A percentile compares a stretch with the other conserved stretches of the same genome.
Evolutionary conservation across 2,329 filamentous ascomycete species (phyloP).

Genomic region (Phyllosticta citrichinensis): DNA sequence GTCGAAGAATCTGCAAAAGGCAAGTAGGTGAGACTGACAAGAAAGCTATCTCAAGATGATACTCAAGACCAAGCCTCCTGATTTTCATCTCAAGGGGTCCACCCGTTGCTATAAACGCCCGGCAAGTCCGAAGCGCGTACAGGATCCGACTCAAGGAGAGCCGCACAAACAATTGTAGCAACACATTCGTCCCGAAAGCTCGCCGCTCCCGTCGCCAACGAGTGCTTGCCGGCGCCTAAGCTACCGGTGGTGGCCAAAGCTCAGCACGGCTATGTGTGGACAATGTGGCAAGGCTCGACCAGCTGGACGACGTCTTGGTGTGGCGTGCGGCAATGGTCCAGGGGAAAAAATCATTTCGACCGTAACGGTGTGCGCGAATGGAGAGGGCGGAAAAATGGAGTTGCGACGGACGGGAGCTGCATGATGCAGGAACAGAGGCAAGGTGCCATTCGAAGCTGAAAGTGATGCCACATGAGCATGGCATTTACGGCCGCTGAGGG

Average conservation of each 20-base stretch:
- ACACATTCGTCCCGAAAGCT: not conserved
- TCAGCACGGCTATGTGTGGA: not conserved
- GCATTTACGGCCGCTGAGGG: slow-evolving; percentile 6
- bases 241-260: not conserved
- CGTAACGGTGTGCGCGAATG: not conserved
- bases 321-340: not conserved
- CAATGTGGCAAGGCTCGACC: not conserved
- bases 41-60: not conserved
- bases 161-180: not conserved
- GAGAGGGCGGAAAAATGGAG: not conserved
- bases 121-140: not conserved
- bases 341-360: not conserved
- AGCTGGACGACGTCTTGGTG: not conserved
- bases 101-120: not conserved
- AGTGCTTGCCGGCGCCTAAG: not conserved
- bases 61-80: not conserved
- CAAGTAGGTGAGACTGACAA: not conserved
- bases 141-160: not conserved
- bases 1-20: not conserved
- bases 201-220: not conserved
- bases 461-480: not conserved
- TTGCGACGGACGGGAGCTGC: not conserved
- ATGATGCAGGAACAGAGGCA: not conserved
- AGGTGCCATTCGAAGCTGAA: slow-evolving; percentile 4
- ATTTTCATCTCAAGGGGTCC: not conserved